A percentile compares a stretch with the other conserved stretches of the same genome.
These are phyloP conservation scores for Aurantiochytrium sp. DNA, from an alignment of 108 stramenopile genomes.

Conservation along the genomic window DNA sequence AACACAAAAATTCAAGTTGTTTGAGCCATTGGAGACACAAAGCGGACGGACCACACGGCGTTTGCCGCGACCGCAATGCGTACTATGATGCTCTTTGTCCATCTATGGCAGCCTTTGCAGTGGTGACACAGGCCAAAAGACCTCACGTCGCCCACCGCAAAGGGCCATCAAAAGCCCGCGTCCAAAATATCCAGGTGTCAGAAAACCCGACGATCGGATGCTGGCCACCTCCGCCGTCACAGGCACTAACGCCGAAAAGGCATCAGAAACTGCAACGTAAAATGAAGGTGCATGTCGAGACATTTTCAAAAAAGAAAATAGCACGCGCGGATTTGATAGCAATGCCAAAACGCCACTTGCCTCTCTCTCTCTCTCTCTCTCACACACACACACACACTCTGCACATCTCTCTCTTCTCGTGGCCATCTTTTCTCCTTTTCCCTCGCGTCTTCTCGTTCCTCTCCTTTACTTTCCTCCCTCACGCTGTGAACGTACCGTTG, in stretches of 20 bases:
- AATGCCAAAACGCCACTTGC: too few species aligned
- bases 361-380: too few species aligned
- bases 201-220: not conserved
- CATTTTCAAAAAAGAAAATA: too few species aligned
- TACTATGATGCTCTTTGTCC: not conserved
- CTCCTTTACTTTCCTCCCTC: not conserved
- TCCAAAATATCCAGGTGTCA: not conserved
- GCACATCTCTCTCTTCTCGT: too few species aligned
- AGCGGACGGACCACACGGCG: not conserved
- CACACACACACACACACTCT: too few species aligned
- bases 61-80: not conserved
- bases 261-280: too few species aligned
- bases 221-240: not conserved
- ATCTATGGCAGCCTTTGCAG: not conserved
- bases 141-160: not conserved
- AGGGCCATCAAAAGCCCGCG: not conserved
- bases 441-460: not conserved
- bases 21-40: not conserved
- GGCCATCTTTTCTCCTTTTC: not conserved
- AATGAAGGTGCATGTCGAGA: too few species aligned
- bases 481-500: conserved; percentile 50
- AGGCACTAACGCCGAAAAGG: too few species aligned
- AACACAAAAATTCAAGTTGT: not conserved
- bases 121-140: not conserved
- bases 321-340: too few species aligned